These are phyloP conservation scores for Suillus placidus DNA, from an alignment of 768 basidiomycete genomes.

Conservation along the genomic window DNA sequence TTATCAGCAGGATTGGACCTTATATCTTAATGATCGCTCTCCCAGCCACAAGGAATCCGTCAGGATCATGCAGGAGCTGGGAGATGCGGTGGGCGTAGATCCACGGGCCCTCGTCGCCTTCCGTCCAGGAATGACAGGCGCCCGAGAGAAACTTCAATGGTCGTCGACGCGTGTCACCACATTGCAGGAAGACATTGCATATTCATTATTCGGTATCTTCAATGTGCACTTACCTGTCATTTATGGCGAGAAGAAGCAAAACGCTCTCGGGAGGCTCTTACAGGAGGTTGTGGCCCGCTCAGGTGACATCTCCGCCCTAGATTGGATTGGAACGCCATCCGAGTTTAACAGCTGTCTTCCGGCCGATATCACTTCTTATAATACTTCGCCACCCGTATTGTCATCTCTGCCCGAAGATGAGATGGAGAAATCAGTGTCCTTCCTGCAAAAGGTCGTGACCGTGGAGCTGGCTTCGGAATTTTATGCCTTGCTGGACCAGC, in stretches of 20 bases:
- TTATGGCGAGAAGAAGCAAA: neutral
- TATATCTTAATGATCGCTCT: neutral
- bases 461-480: constrained; percentile 2
- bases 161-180: constrained; percentile 6
- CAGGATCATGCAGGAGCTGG: neutral
- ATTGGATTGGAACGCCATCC: constrained; percentile 3
- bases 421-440: neutral
- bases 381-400: neutral
- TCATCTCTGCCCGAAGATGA: neutral
- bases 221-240: neutral
- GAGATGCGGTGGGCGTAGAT: neutral
- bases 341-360: constrained; percentile 4
- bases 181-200: constrained; percentile 15
- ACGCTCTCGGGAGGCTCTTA: neutral
- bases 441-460: neutral
- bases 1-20: neutral
- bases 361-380: neutral
- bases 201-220: constrained; percentile 17
- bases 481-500: neutral
- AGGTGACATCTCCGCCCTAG: neutral
- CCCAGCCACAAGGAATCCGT: neutral
- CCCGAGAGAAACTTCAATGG: neutral
- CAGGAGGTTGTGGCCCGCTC: constrained; percentile 2
- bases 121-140: neutral
- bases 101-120: neutral